Evolutionary conservation across 805 yeast species (phyloP).

Genomic region (Suhomyces faveliae): DNA sequence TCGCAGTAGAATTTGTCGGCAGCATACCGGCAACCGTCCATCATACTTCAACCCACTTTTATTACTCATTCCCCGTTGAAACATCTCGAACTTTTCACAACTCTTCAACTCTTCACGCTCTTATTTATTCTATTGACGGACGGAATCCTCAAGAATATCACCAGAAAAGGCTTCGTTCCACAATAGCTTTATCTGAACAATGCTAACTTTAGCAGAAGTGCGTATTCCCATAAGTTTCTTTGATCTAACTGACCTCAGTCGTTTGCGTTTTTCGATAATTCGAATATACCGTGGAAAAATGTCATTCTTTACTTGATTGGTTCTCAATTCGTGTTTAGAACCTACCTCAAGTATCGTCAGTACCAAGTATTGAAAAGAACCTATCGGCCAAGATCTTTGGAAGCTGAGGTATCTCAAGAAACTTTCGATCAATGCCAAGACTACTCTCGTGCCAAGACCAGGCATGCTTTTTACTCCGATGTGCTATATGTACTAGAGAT

Average conservation of each 20-base stretch:
- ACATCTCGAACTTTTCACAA: no score
- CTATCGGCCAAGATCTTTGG: constrained; percentile 65
- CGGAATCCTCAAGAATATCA: no score
- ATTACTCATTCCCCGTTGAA: no score
- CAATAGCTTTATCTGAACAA: no score
- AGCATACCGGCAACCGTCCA: no score
- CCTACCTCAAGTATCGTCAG: constrained; percentile 75
- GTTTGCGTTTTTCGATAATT: constrained; percentile 57
- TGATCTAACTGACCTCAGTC: constrained; percentile 25
- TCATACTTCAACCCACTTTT: no score
- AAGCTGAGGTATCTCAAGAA: constrained; percentile 64
- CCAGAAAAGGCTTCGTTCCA: no score
- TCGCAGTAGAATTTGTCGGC: no score
- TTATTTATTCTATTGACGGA: no score
- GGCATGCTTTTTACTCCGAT: constrained; percentile 59
- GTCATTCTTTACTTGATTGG: constrained; percentile 71
- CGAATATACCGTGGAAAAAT: constrained; percentile 76
- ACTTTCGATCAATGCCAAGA: constrained; percentile 75
- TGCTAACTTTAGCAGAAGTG: constrained; percentile 28
- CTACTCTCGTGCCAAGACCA: constrained; percentile 77
- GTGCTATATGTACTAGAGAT: constrained; percentile 54
- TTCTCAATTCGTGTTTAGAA: constrained; percentile 73
- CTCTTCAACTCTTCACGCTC: no score
- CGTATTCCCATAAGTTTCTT: constrained; percentile 12
- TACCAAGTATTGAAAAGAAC: constrained; percentile 57